Evolutionary conservation across 176 grass and related monocot species (phyloP), one percentile per base, ranked within the genome.

Genomic region (Pontederia paniculata): DNA sequence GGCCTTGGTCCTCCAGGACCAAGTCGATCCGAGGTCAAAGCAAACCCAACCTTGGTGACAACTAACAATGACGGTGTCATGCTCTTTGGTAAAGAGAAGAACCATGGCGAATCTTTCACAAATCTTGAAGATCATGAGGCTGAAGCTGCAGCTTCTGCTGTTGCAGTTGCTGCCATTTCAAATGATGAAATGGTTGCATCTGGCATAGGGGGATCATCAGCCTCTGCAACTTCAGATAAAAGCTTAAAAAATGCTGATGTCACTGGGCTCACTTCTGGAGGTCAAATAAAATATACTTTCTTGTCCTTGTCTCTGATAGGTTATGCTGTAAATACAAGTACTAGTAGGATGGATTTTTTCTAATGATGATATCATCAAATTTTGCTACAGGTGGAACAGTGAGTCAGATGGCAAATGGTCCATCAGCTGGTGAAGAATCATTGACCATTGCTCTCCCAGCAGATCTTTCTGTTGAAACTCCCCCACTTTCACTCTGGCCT

Each of bases 381-480:
- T 59, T 64, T 81, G 11, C 23, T 57, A 75, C 66, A 81, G 78
- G 57, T 60, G 52, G 21, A 51, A 17, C 70, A 54, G 59, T 18
- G 20, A 48, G 54, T 58, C 57, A 28, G 13, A 46, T 60, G 12
- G 14, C 57, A 59, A 20, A 52, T 58, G 78, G 52, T 69, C 80
- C 84, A 77, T 91, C 80, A 73, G 66, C 80, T 49, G 52, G 70
- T 12, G 86, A 91, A 81, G 86, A 91, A 55, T 75, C 75, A 1
- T 66, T 91, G 42, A 73, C 69, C 9, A 86, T 91, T 63, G 86
- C 93, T 65, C 93, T 97, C 51, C 93, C 93, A 59, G 93, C 86
- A 44, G 93, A 97, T 77, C 74, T 97, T 66, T 98, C 86, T 22
- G 83, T 97, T 41, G 93, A 97, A 67, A 88, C 93, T 74, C 68